Evolutionary conservation across 1,139 yeast species (phyloP), one percentile per base, ranked within the genome.

Genomic region (Protomyces arabidopsidicola): DNA sequence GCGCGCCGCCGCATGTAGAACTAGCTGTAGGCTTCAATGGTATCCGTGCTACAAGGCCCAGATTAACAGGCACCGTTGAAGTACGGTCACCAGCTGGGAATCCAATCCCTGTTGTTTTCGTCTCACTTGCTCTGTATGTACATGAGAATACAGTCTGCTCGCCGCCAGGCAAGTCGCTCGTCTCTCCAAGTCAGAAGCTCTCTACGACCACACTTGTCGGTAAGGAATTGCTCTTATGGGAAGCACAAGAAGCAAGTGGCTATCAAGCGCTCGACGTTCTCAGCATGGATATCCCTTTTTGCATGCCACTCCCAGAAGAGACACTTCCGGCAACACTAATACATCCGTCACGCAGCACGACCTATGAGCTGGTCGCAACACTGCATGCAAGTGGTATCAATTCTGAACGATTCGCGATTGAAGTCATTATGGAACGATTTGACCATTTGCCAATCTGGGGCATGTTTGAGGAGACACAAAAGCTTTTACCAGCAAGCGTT

Each of bases 331-430:
- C 59, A 5, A 54, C 64, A 8, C 48, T 60, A 20, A 45, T 50
- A 18, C 45, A 54, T 35, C 27, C 55, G 5, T 48, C 55, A 3
- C 48, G 64, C 18, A 55, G 59, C n/a, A 60, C 59, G 10, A 54
- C 59, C n/a, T 60, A 60, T 51, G 59, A 60, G 55, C 59, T 60
- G 16, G 59, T 60, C n/a, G 64, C 64, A 16, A 55, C 59, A 5
- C 64, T 60, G n/a, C 59, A 60, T 45, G 50, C 64, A n/a, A 34
- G 35, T 20, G 22, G 53, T 20, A 22, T 48, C 9, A 36, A 45
- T 2, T 27, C 45, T 10, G 59, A 54, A 35, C 22, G 59, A n/a
- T 55, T 54, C 42, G 59, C 59, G 22, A 53, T 60, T 12, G 59
- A 53, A 45, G 58, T 54, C 54, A 54, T 54, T 39, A 45, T 60